Conservation (phyloP, 441 rosid genomes). For the Pelargonium myrrhifolium region DNA sequence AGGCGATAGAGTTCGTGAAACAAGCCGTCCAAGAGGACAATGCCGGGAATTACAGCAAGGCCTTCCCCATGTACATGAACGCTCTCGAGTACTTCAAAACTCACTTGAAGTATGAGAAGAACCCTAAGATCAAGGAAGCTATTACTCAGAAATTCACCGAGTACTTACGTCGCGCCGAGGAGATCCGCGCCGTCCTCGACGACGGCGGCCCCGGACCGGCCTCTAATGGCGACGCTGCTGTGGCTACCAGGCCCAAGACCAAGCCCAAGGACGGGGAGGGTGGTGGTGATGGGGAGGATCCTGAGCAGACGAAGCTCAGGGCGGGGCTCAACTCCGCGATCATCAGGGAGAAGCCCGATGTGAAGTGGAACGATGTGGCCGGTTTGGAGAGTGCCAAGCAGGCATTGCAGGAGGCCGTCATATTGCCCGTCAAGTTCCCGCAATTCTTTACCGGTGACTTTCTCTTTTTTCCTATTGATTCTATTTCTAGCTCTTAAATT, state of each 20-base stretch:
- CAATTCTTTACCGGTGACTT: constrained; percentile 75
- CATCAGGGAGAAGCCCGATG: constrained; percentile 72
- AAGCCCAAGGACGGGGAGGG: constrained; percentile 59
- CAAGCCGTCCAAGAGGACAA: constrained; percentile 92
- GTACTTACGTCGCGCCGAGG: constrained; percentile 95
- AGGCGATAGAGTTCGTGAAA: constrained; percentile 74
- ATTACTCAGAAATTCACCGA: constrained; percentile 91
- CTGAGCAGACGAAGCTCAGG: constrained; percentile 70
- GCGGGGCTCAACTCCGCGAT: constrained; percentile 80
- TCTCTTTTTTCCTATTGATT: constrained; percentile 1
- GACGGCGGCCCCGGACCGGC: constrained; percentile 86
- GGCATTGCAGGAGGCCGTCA: constrained; percentile 85
- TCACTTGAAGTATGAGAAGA: constrained; percentile 95
- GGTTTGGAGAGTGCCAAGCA: constrained; percentile 80
- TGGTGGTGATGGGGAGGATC: constrained; percentile 60
- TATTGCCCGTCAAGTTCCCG: constrained; percentile 88
- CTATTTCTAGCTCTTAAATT: not conserved
- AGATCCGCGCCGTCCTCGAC: constrained; percentile 92
- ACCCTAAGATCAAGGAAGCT: constrained; percentile 83
- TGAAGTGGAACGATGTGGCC: constrained; percentile 73
- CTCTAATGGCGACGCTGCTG: constrained; percentile 82
- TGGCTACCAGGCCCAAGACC: constrained; percentile 71
- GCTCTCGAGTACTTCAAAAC: constrained; percentile 70
- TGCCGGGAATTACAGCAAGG: constrained; percentile 87
- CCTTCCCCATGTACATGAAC: constrained; percentile 84